Base-by-base conservation (phyloP, 2,329 filamentous ascomycete genomes). In the Ceratocystis variospora region DNA sequence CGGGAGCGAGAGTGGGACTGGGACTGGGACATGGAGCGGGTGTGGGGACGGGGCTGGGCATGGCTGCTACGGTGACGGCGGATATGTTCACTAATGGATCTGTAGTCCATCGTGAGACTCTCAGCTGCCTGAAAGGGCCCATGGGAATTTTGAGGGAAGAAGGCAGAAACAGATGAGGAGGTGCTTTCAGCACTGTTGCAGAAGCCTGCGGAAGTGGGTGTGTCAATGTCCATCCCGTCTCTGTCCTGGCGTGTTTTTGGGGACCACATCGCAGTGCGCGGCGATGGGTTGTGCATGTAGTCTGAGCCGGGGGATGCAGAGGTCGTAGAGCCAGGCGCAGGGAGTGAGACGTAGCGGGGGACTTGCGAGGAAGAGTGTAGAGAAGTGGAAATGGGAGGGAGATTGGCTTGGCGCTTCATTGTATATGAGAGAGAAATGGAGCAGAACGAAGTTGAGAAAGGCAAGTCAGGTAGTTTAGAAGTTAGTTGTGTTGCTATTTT, bases 201-300 rank as follows among this genome's bases (percentile, higher is more conserved):
- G 28, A 57, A 57, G 53, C 53, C 31, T 17, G n/a, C 19, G 10
- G 53, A 57, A 28, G 28, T n/a, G 22, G 53, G 53, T 1, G 53
- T 57, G 53, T 57, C 53, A 31, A 57, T 22, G 53, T 57, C 53
- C 22, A 57, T 57, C n/a, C 53, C 17, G 53, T 31, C 28, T 57
- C 53, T 57, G 53, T 31, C 28, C 28, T 57, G 22, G 53, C 7
- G 15, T 19, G 22, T 31, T 25, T 31, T 57, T 17, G 53, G 31
- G 10, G 53, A 15, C 53, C 53, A 57, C 22, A 17, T 8, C 28
- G 31, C 31, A 17, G 53, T 17, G 28, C 5, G 25, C 10, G 53
- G 53, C 15, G 53, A 57, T 15, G n/a, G 53, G 53, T 31, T 57
- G 53, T 57, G 53, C 53, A 57, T 31, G 53, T 57, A 57, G 53